Evolutionary conservation across 2,329 filamentous ascomycete species (phyloP).

Genomic region (Atkinsonella texensis): DNA sequence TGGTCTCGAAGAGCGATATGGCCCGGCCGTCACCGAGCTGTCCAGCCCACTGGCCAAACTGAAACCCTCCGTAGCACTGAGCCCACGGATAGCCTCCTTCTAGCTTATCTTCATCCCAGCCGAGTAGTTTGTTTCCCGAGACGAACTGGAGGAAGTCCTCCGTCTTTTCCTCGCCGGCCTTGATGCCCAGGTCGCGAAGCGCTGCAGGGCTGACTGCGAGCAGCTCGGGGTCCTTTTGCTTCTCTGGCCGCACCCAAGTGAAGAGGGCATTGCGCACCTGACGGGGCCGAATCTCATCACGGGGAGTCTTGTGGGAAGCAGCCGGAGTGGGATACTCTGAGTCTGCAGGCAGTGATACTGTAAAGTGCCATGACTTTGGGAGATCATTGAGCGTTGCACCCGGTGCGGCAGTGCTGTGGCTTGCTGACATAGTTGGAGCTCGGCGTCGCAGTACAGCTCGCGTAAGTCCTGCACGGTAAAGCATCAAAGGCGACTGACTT

Average conservation of each 20-base stretch:
- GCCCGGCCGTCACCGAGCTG: conserved; percentile 91
- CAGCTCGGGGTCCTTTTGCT: conserved; percentile 60
- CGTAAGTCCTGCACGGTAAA: conserved; percentile 18
- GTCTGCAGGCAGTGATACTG: conserved; percentile 62
- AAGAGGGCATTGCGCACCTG: conserved; percentile 77
- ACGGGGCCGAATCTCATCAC: conserved; percentile 65
- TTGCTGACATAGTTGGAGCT: conserved; percentile 20
- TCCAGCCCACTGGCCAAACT: conserved; percentile 82
- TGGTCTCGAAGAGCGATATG: conserved; percentile 87
- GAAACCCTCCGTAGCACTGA: conserved; percentile 86
- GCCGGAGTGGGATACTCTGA: conserved; percentile 66
- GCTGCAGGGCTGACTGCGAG: conserved; percentile 70
- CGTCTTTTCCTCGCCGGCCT: conserved; percentile 51
- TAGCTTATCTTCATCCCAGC: conserved; percentile 55
- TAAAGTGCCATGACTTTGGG: conserved; percentile 54
- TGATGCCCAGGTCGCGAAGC: conserved; percentile 69
- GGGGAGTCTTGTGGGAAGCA: conserved; percentile 68
- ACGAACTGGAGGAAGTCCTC: conserved; percentile 68
- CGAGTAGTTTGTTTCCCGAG: conserved; percentile 71
- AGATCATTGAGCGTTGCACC: conserved; percentile 37
- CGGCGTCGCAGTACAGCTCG: conserved; percentile 18
- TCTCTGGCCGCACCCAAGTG: conserved; percentile 80
- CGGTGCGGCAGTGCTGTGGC: conserved; percentile 18
- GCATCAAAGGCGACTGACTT: conserved; percentile 20
- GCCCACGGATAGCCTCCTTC: conserved; percentile 89